These are phyloP conservation scores for Lomentospora prolificans DNA, from an alignment of 2,329 filamentous ascomycete species.

Conservation along the genomic window DNA sequence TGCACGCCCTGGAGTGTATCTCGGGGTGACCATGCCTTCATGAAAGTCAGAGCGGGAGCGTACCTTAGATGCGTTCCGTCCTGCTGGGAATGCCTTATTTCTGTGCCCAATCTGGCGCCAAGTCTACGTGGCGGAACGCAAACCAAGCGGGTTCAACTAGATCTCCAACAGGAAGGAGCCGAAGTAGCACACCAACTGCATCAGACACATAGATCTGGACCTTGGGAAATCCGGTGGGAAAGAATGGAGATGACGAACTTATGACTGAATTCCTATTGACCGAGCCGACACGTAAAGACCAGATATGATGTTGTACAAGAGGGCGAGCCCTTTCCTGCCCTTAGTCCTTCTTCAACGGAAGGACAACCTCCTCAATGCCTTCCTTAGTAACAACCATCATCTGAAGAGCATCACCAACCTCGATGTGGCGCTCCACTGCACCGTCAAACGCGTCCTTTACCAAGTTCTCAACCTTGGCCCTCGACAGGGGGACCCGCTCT, in stretches of 20 bases:
- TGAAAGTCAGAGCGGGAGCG: too few species aligned
- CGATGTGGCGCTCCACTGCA: slow-evolving; percentile 96
- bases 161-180: too few species aligned
- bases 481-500: slow-evolving; percentile 58
- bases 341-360: slow-evolving; percentile 85
- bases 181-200: background rate
- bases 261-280: slow-evolving; percentile 1
- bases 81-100: too few species aligned
- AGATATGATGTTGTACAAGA: slow-evolving; percentile 3
- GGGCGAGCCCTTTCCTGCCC: background rate
- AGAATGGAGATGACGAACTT: background rate
- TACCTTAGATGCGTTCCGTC: too few species aligned
- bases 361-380: slow-evolving; percentile 77
- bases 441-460: slow-evolving; percentile 98
- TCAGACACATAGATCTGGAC: background rate
- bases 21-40: too few species aligned
- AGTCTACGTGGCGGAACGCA: too few species aligned
- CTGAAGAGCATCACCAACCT: slow-evolving; percentile 93
- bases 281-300: background rate
- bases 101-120: too few species aligned
- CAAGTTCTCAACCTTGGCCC: slow-evolving; percentile 68
- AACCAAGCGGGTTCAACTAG: too few species aligned
- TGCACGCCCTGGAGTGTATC: too few species aligned
- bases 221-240: background rate
- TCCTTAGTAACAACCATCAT: slow-evolving; percentile 85